Conservation (phyloP, 805 yeast species). For the Yamadazyma nakazawae region DNA sequence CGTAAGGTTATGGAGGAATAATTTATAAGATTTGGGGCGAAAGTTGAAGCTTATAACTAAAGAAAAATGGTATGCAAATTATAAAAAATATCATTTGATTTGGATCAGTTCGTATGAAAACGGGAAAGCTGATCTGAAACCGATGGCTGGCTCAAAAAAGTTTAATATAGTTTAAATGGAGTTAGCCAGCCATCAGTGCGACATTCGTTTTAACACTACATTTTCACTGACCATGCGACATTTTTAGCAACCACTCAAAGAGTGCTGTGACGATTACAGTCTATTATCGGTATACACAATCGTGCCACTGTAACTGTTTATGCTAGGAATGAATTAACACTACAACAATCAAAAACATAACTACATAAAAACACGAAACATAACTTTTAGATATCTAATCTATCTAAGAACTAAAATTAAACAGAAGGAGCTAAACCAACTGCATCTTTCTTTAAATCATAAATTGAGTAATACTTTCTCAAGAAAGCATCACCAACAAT, state of each 20-base stretch:
- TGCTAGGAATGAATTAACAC: too few relatives aligned
- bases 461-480: conserved; percentile 90
- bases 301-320: too few relatives aligned
- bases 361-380: neutral
- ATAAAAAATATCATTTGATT: neutral
- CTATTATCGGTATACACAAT: neutral
- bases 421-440: conserved; percentile 87
- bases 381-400: conserved; percentile 1
- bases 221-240: neutral
- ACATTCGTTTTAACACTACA: neutral
- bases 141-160: conserved; percentile 2
- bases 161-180: neutral
- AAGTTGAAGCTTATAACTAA: neutral
- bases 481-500: conserved; percentile 97
- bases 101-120: neutral
- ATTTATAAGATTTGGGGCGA: neutral
- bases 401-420: conserved; percentile 4
- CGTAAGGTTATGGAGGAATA: neutral
- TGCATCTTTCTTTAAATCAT: conserved; percentile 85
- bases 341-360: neutral
- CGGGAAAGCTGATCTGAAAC: neutral
- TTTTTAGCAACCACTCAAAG: conserved; percentile 1
- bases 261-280: too few relatives aligned
- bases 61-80: neutral
- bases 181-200: neutral